Conservation (phyloP, 176 grass and related monocot species). For the Musa itinerans region DNA sequence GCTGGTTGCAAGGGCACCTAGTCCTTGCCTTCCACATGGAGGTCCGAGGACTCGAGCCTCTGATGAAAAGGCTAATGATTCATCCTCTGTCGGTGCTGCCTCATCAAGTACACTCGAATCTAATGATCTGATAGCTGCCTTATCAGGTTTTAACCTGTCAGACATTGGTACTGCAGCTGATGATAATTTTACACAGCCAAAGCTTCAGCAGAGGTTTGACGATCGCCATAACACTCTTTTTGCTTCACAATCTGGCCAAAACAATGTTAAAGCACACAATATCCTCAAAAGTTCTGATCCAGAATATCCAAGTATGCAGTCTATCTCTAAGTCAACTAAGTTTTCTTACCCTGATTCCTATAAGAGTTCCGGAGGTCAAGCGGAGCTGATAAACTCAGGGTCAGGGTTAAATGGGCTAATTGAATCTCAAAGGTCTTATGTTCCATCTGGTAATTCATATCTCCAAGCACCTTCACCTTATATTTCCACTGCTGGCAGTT, state of each 20-base stretch:
- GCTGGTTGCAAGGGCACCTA: conserved; percentile 6
- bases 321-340: background rate
- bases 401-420: conserved; percentile 1
- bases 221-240: conserved; percentile 10
- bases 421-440: conserved; percentile 9
- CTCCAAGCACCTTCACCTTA: background rate
- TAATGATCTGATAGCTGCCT: conserved; percentile 16
- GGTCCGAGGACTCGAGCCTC: background rate
- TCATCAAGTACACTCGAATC: conserved; percentile 1
- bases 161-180: background rate
- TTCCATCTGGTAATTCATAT: background rate
- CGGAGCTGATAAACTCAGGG: background rate
- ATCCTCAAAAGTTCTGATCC: conserved; percentile 3
- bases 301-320: background rate
- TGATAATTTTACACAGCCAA: background rate
- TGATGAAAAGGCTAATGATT: background rate
- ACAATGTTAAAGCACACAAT: background rate
- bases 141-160: conserved; percentile 9
- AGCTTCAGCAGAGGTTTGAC: conserved; percentile 3
- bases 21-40: conserved; percentile 11
- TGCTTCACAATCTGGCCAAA: conserved; percentile 11
- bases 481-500: background rate
- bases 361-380: conserved; percentile 1
- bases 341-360: background rate
- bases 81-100: conserved; percentile 1